Evolutionary conservation across 1,284 basidiomycete genomes (phyloP), one percentile per base, ranked within the genome.

Genomic region (Athelia psychrophila): DNA sequence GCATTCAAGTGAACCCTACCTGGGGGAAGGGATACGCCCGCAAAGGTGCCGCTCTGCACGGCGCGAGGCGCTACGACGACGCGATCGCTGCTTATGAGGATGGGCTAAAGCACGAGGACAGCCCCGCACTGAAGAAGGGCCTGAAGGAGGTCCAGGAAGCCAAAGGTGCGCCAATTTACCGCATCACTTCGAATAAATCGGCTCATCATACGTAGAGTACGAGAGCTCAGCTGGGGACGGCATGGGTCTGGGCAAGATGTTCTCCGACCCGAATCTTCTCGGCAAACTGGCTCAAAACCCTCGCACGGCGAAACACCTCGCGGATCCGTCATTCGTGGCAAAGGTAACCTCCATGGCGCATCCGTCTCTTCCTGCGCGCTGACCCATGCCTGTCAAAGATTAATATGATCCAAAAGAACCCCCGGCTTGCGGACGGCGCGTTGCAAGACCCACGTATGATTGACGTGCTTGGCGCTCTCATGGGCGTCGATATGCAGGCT

Each of bases 1-100:
- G 86, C 55, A 82, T 97, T 66, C 80, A 83, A 64, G 74, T 90
- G 56, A 91, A 91, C 62, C 84, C 93, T 3, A 75, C 80, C 3
- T 98, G 95, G 87, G 79, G 88, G 40, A 98, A 98, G 70, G 95
- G 95, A 2, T 95, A 90, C 71, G 88, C 88, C 18, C 84, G 95
- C 52, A 96, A 96, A 66, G 95, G 95, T 50, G 94, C 94, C 33
- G 95, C 95, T n/a, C 74, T 98, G 45, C 95, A 98, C 64, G 95
- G 95, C 32, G 77, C 84, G 35, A 78, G 80, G 54, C 76, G 78
- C 67, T 95, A 83, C 65, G 87, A 88, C 53, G 93, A 95, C 16
- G 93, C 94, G 6, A 88, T 97, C 57, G 78, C 77, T 25, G 83
- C 86, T 6, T 95, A 93, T 69, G 80, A 96, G 65, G 74, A 76